Evolutionary conservation across 257 asterid species (phyloP), one percentile per base, ranked within the genome.

Genomic region (Solanum medicagineum): DNA sequence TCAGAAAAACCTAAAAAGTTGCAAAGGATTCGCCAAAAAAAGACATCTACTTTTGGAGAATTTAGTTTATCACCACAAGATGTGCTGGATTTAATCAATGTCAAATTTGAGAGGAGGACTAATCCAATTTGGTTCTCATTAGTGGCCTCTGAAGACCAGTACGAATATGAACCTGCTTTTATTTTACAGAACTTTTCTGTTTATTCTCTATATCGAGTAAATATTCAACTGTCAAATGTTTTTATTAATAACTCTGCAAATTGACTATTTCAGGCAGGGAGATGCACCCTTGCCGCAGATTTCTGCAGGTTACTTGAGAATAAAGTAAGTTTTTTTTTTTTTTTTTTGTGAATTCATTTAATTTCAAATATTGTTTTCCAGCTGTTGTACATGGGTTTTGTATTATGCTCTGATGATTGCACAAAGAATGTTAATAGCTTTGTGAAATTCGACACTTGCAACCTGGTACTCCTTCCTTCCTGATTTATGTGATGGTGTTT

Each of bases 91-190:
- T 92, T 92, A 81, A 87, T 86, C 81, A 89, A 89, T 85, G 86
- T 90, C 49, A 90, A 84, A 88, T 84, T 85, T 60, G 96, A 92
- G 63, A 87, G 91, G 89, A 92, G 88, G 89, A 86, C 81, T 85
- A 87, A 89, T 87, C 96, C 99, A 55, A 87, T 97, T 85, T 97
- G 98, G 99, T 95, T 97, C 89, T 93, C 98, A 5, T 90, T 96
- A 69, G 92, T 95, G 87, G 96, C 97, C 80, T 87, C 95, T 54
- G 95, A 92, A 84, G 94, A 93, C 74, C 93, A 89, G 99, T 96
- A 89, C 89, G 98, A 87, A 84, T 81, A 89, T 89, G 97, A 87
- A 84, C 80, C 85, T 74, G 86, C 83, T 77, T 73, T 57, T 51
- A 40, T 42, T 40, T 55, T 19, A 69, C 80, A 63, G 56, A 75